phyloP scores from a whole-genome alignment of 1,284 basidiomycete genomes.

The Ceratobasidium sp. region DNA sequence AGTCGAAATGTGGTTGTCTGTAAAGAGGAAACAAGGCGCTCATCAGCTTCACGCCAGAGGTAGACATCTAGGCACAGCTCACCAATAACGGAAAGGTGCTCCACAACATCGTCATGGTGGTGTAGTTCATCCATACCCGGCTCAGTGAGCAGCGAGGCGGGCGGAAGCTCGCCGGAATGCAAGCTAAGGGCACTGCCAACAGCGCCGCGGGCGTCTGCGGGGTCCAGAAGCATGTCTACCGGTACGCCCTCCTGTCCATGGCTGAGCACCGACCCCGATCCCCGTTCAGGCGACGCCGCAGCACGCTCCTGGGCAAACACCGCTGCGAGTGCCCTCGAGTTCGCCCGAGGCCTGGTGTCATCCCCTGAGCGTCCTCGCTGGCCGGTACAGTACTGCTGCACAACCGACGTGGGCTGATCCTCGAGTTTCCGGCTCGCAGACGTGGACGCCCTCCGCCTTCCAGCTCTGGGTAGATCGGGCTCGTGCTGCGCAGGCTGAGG shows the following conservation, averaged over 20 bases:
- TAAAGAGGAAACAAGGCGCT: conserved; percentile 2
- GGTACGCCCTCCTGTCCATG: conserved; percentile 42
- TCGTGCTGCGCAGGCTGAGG: conserved; percentile 20
- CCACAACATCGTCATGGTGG: conserved; percentile 78
- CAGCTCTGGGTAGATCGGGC: not conserved
- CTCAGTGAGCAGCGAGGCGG: conserved; percentile 30
- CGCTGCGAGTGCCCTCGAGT: conserved; percentile 27
- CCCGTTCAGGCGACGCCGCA: conserved; percentile 7
- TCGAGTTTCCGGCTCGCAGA: conserved; percentile 12
- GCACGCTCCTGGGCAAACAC: not conserved
- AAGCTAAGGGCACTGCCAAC: conserved; percentile 62
- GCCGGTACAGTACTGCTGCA: conserved; percentile 20
- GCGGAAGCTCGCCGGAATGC: conserved; percentile 50
- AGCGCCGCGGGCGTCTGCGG: conserved; percentile 54
- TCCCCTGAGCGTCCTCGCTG: conserved; percentile 19
- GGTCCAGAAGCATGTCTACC: conserved; percentile 38
- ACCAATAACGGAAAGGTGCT: conserved; percentile 83
- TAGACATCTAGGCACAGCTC: conserved; percentile 47
- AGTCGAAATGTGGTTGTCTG: conserved; percentile 77
- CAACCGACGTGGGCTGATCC: conserved; percentile 22
- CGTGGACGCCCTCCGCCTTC: conserved; percentile 34
- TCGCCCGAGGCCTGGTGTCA: conserved; percentile 4
- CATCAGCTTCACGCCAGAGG: not conserved
- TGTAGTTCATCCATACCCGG: conserved; percentile 53
- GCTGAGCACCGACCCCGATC: conserved; percentile 15